These are phyloP conservation scores for Aspergillus kassunensis DNA, from an alignment of 495 filamentous ascomycete genomes.

Conservation along the genomic window DNA sequence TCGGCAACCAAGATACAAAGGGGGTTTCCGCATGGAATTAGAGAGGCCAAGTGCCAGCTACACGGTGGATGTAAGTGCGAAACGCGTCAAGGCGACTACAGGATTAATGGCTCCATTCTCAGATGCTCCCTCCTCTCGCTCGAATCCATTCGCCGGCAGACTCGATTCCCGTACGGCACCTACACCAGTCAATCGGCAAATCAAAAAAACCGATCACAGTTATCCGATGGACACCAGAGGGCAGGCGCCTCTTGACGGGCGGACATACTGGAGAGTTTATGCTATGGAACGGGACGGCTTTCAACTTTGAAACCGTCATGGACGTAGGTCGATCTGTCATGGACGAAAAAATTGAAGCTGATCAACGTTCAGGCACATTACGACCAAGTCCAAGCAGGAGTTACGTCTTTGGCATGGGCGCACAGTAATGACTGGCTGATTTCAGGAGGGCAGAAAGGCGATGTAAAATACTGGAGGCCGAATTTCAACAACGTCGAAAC, in stretches of 20 bases:
- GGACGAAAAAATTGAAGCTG: neutral
- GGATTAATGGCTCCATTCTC: neutral
- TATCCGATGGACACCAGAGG: conserved; percentile 97
- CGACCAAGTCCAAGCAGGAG: conserved; percentile 61
- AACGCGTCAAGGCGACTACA: neutral
- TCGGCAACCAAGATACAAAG: conserved; percentile 70
- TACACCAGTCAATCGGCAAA: conserved; percentile 95
- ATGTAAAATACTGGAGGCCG: conserved; percentile 98
- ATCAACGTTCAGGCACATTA: conserved; percentile 68
- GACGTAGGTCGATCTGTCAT: conserved; percentile 48
- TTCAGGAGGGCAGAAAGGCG: conserved; percentile 89
- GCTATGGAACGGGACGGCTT: conserved; percentile 96
- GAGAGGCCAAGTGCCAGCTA: conserved; percentile 86
- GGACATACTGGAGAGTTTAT: conserved; percentile 97
- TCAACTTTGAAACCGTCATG: conserved; percentile 99
- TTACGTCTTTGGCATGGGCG: conserved; percentile 82
- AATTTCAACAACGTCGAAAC: conserved; percentile 99
- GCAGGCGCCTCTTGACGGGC: conserved; percentile 82
- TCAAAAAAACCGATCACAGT: conserved; percentile 96
- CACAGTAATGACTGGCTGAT: conserved; percentile 96
- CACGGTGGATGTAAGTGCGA: conserved; percentile 72
- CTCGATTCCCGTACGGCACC: conserved; percentile 79
- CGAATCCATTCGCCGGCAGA: conserved; percentile 68
- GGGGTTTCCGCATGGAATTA: conserved; percentile 60
- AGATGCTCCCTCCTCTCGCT: conserved; percentile 87